Conservation (phyloP, 768 basidiomycete species). For the Pleurotus pulmonarius region DNA sequence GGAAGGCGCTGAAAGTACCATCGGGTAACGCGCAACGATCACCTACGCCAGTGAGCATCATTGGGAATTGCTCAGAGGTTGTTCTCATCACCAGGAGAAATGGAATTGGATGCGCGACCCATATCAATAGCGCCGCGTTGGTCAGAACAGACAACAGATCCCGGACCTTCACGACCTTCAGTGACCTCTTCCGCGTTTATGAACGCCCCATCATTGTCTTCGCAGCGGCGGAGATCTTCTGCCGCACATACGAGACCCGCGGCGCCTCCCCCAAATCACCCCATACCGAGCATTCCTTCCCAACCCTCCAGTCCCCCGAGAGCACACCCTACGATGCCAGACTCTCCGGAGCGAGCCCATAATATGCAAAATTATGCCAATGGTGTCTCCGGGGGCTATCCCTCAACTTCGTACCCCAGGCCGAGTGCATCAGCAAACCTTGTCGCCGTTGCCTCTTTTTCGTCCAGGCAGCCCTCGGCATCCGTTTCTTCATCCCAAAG, state of each 20-base stretch:
- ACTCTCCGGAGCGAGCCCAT: slow-evolving; percentile 19
- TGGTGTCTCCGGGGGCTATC: slow-evolving; percentile 23
- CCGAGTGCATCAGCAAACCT: slow-evolving; percentile 44
- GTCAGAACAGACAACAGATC: background rate
- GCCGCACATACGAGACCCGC: slow-evolving; percentile 62
- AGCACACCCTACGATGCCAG: slow-evolving; percentile 15
- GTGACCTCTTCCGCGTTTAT: background rate
- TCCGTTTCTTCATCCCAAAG: slow-evolving; percentile 10
- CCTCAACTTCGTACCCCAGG: slow-evolving; percentile 33
- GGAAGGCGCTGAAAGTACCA: background rate
- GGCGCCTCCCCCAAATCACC: slow-evolving; percentile 68
- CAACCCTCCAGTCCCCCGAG: slow-evolving; percentile 18
- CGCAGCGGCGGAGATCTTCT: slow-evolving; percentile 67
- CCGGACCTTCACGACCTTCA: background rate
- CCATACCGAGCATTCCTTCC: slow-evolving; percentile 65
- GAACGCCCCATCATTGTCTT: slow-evolving; percentile 21
- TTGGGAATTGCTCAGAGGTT: background rate
- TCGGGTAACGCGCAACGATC: background rate
- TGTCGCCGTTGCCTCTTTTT: slow-evolving; percentile 58
- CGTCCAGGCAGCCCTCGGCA: slow-evolving; percentile 39
- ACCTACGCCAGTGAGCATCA: background rate
- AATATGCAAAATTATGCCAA: slow-evolving; percentile 19
- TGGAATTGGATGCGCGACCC: slow-evolving; percentile 32
- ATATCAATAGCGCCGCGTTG: slow-evolving; percentile 22
- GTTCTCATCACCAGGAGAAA: slow-evolving; percentile 26